Base-by-base conservation (phyloP, 2,329 filamentous ascomycete genomes). In the Alternaria metachromatica region DNA sequence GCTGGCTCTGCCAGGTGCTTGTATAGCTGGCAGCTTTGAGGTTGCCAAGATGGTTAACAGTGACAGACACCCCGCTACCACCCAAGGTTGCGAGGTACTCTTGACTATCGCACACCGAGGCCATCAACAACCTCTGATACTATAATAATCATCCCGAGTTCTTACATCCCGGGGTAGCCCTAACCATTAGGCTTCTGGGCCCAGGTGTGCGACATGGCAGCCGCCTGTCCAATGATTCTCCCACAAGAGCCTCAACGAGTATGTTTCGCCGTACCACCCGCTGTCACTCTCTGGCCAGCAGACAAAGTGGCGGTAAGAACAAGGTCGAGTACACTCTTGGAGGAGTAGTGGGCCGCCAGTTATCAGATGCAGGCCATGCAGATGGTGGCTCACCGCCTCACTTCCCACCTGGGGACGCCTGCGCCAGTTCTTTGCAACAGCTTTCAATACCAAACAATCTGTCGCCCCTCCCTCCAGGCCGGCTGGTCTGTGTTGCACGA, bases 271-370 rank as follows among this genome's bases (percentile, higher is more conserved):
- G 61, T 64, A 67, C 68, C 65, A 69, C 63, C 58, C 60, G 65
- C 63, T 66, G 60, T 65, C 67, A 66, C 45, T 26, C 28, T 33
- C 54, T 37, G 56, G 50, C 65, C 56, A 48, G 62, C 65, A 69
- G 59, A 70, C 63, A 65, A 78, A 79, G 76, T 71, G 75, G 77
- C 77, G 77, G 77, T 79, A 79, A 74, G 63, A 62, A 53, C 37
- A 18, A 41, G 37, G 43, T 68, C 67, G 67, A 63, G 58, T 65
- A 63, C 58, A 65, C 74, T 72, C 54, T 74, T 73, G 67, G 53
- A 72, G 75, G 61, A 60, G 67, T 76, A 74, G 70, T 66, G 58
- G 61, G 50, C 56, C 63, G 66, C 66, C 60, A 69, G 59, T 65
- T 65, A 62, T 66, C 60, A 66, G 68, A 68, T 66, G 71, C 71